phyloP scores from a whole-genome alignment of 345 rosid genomes.

The Eucalyptus pauciflora region DNA sequence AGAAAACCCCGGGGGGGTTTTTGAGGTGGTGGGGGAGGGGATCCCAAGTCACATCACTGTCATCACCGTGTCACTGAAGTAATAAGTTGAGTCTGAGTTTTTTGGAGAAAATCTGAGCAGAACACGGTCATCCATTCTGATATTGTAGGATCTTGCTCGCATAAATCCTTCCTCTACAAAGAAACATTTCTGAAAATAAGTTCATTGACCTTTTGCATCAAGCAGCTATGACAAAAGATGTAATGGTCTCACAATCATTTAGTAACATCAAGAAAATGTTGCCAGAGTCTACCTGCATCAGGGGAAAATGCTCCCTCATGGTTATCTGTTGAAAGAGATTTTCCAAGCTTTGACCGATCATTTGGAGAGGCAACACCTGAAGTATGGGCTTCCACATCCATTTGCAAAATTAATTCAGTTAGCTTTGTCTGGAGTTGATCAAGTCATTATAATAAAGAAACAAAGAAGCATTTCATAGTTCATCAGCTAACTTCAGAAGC shows the following conservation, averaged over 20 bases:
- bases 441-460: not conserved
- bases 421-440: not conserved
- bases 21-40: not conserved
- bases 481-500: not conserved
- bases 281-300: constrained; percentile 43
- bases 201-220: constrained; percentile 7
- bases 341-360: constrained; percentile 30
- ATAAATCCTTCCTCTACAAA: constrained; percentile 87
- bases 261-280: not conserved
- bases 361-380: constrained; percentile 23
- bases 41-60: not conserved
- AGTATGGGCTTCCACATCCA: constrained; percentile 33
- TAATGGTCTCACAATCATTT: not conserved
- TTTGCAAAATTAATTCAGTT: constrained; percentile 8
- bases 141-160: constrained; percentile 97
- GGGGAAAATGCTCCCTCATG: constrained; percentile 29
- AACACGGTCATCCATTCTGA: constrained; percentile 87
- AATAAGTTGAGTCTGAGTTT: constrained; percentile 82
- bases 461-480: not conserved
- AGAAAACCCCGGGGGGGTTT: not conserved
- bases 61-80: constrained; percentile 86
- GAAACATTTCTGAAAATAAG: constrained; percentile 37
- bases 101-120: constrained; percentile 87
- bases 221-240: not conserved
- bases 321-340: constrained; percentile 24